Evolutionary conservation across 2,329 filamentous ascomycete species (phyloP), one percentile per base, ranked within the genome.

Genomic region (Chaetothyriales sp.): DNA sequence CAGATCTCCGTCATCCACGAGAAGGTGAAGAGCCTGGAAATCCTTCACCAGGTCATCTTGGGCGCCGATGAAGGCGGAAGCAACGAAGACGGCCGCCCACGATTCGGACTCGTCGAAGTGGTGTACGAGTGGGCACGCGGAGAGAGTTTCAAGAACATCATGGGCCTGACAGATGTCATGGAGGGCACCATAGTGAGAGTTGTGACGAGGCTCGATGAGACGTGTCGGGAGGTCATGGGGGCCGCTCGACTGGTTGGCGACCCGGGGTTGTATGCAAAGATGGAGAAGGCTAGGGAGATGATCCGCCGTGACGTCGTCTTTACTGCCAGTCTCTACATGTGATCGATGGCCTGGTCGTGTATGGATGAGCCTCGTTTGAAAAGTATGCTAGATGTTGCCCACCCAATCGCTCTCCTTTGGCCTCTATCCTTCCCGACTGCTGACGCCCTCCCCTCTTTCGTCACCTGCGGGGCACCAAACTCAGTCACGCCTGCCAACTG

Each of bases 101-200:
- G 90, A 8, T 98, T 98, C 64, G 92, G 90, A 1, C 77, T 98
- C 51, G 88, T 95, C 65, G 92, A 98, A 67, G 92, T 98, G 0
- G 93, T 98, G 32, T 95, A 96, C 65, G 92, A 98, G 67, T 98
- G 92, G 92, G 92, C 92, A 8, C 76, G 87, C 47, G 92, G 92
- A 22, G 96, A 96, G 87, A 90, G 86, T 49, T 98, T 98, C 75
- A 94, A 93, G 69, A 90, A 92, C 57, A 98, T 98, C 59, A 96
- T 90, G 0, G 85, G 90, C 58, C 70, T 98, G 63, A 98, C 92
- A 6, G 90, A 96, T 65, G 89, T 98, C 51, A 80, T 96, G 61
- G 92, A 98, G 68, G 92, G 92, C 1, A 96, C 92, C 0, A 96
- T 98, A 69, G 92, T 98, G 46, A 75, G 92, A 49, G 90, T 92